Conservation (phyloP, 768 basidiomycete genomes). For the Dacryopinax spathularia region DNA sequence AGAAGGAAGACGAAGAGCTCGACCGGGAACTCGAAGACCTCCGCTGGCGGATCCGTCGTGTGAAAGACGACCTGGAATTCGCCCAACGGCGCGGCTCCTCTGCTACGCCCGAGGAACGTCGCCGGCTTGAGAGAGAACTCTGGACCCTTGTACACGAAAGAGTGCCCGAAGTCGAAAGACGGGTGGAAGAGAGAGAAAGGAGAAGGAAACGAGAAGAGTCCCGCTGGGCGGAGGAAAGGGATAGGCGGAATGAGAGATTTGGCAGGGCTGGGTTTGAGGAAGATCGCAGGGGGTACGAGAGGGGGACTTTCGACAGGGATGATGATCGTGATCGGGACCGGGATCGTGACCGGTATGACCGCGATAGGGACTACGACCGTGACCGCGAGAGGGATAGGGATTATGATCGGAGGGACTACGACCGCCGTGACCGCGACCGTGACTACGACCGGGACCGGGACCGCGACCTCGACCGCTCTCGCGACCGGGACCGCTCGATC, state of each 20-base stretch:
- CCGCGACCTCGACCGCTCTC: constrained; percentile 26
- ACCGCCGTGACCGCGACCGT: constrained; percentile 31
- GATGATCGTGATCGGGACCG: constrained; percentile 27
- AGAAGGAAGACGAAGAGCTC: constrained; percentile 78
- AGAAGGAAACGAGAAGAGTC: constrained; percentile 63
- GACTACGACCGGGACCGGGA: constrained; percentile 20
- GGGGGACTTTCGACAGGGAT: constrained; percentile 29
- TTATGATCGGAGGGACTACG: too few species aligned
- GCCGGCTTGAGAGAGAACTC: constrained; percentile 78
- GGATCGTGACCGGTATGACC: constrained; percentile 29
- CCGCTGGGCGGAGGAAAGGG: constrained; percentile 64
- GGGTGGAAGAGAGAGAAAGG: constrained; percentile 64
- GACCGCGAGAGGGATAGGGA: constrained; percentile 28
- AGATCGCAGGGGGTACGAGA: constrained; percentile 18
- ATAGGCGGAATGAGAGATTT: constrained; percentile 56
- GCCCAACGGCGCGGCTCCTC: constrained; percentile 53
- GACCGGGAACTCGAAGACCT: constrained; percentile 81
- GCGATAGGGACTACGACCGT: constrained; percentile 18
- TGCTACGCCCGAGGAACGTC: constrained; percentile 70
- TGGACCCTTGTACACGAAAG: constrained; percentile 76
- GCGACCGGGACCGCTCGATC: constrained; percentile 22
- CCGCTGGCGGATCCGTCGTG: constrained; percentile 64
- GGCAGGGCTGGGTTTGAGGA: constrained; percentile 40
- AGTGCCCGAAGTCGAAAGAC: constrained; percentile 78
- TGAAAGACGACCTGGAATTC: constrained; percentile 87